Conservation (phyloP, 495 filamentous ascomycete genomes). For the Lophium mytilinum region DNA sequence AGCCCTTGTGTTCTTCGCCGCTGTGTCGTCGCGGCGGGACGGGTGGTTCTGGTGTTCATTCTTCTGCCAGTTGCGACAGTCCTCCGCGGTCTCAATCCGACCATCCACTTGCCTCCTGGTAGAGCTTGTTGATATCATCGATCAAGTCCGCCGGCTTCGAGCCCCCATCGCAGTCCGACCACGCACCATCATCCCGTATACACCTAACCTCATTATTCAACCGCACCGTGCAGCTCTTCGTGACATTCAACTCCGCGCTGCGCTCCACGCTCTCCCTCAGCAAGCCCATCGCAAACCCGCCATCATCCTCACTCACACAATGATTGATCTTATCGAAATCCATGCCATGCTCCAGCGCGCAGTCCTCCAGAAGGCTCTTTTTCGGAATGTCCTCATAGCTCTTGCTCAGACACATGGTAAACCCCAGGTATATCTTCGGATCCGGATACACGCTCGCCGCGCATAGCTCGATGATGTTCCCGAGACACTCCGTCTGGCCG, state of each 20-base stretch:
- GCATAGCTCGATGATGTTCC: slow-evolving; percentile 90
- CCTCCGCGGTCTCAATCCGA: not conserved
- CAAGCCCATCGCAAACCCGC: slow-evolving; percentile 51
- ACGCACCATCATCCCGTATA: slow-evolving; percentile 68
- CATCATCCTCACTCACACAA: slow-evolving; percentile 66
- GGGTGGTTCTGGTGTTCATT: no score
- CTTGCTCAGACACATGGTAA: slow-evolving; percentile 74
- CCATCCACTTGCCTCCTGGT: slow-evolving; percentile 11
- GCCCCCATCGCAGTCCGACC: slow-evolving; percentile 71
- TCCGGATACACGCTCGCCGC: slow-evolving; percentile 70
- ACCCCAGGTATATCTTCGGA: slow-evolving; percentile 80
- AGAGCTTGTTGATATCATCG: slow-evolving; percentile 56
- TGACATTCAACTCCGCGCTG: slow-evolving; percentile 58
- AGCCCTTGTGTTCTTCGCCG: no score
- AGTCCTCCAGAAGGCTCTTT: slow-evolving; percentile 65
- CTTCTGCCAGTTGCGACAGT: no score
- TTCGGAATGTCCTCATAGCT: slow-evolving; percentile 69
- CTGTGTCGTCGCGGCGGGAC: no score
- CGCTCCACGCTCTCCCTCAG: slow-evolving; percentile 68
- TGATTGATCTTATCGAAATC: slow-evolving; percentile 76
- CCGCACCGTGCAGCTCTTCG: slow-evolving; percentile 75
- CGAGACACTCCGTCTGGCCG: slow-evolving; percentile 83
- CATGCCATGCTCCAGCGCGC: slow-evolving; percentile 80
- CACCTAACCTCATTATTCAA: slow-evolving; percentile 74
- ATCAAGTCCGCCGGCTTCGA: slow-evolving; percentile 63